Evolutionary conservation across 2,329 filamentous ascomycete genomes (phyloP).

Genomic region (Xylaria sp.): DNA sequence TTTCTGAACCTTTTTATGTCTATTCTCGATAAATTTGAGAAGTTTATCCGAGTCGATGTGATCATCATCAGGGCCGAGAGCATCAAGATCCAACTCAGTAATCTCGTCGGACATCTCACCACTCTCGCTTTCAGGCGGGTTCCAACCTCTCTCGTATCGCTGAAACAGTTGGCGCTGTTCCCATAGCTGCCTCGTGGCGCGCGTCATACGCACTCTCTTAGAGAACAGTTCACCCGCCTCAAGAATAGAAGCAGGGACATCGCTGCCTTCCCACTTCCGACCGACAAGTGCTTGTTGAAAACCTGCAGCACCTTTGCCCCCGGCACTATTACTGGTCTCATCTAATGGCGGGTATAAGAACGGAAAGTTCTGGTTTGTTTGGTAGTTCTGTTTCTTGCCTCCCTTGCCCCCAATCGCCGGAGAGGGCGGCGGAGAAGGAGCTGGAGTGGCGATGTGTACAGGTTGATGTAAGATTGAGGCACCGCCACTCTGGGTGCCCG

Average conservation of each 20-base stretch:
- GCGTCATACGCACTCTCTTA: slow-evolving; percentile 87
- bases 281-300: slow-evolving; percentile 84
- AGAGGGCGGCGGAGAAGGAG: slow-evolving; percentile 93
- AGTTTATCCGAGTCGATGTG: slow-evolving; percentile 54
- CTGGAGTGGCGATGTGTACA: slow-evolving; percentile 98
- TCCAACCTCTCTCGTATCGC: slow-evolving; percentile 92
- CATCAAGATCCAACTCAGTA: slow-evolving; percentile 55
- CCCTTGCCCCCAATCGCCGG: slow-evolving; percentile 88
- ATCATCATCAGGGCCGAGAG: slow-evolving; percentile 43
- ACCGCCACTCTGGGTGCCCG: slow-evolving; percentile 66
- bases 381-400: slow-evolving; percentile 98
- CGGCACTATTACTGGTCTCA: slow-evolving; percentile 86
- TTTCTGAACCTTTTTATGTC: slow-evolving; percentile 56
- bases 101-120: slow-evolving; percentile 52
- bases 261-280: slow-evolving; percentile 90
- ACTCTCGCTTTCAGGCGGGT: slow-evolving; percentile 58
- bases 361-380: slow-evolving; percentile 98
- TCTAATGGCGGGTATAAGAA: slow-evolving; percentile 97
- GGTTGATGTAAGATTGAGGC: slow-evolving; percentile 92
- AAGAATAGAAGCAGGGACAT: slow-evolving; percentile 92
- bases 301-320: slow-evolving; percentile 86
- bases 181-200: slow-evolving; percentile 93
- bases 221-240: slow-evolving; percentile 95
- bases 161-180: slow-evolving; percentile 91
- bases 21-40: slow-evolving; percentile 56